Evolutionary conservation across 2,329 filamentous ascomycete species (phyloP), one percentile per base, ranked within the genome.

Genomic region (Westerdykella aurantiaca): DNA sequence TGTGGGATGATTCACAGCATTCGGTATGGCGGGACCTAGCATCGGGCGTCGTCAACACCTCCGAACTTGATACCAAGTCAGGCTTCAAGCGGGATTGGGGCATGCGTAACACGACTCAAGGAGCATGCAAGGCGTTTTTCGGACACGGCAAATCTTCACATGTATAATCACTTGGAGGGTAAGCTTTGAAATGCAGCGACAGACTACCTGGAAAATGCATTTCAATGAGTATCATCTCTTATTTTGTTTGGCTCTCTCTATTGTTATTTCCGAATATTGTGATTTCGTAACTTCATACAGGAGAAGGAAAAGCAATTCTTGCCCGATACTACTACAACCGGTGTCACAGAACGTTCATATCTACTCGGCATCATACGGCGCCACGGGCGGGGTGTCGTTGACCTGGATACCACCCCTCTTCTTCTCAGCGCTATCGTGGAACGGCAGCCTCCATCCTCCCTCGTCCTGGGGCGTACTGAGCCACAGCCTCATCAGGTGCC

Each of bases 371-470:
- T 91, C 86, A 39, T 89, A 70, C 9, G 84, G 83, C 34, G 84
- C 86, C 40, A 82, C 79, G 1, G 88, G 88, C 7, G 84, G 72
- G 21, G 77, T 86, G 64, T 94, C 80, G 66, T 95, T 80, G 2
- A 95, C 88, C 71, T 95, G 89, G 52, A 95, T 87, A 0, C 88
- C 89, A 6, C 88, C 88, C 14, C 89, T 77, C 79, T 94, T 95
- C 78, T 86, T 87, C 75, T 93, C 85, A 44, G 79, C 72, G 44
- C 79, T 85, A 67, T 95, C 89, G 56, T 81, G 82, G 70, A 90
- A 91, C 1, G 88, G 88, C 66, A 95, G 67, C 41, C 78, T 81
- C 88, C 88, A 95, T 0, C 89, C 89, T 2, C 88, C 89, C 67
- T 95, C 88, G 17, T 69, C 74, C 69, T 91, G 85, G 0, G 88